phyloP scores from a whole-genome alignment of 2,329 filamentous ascomycete species.

The Chrysosporium keratinophilum region DNA sequence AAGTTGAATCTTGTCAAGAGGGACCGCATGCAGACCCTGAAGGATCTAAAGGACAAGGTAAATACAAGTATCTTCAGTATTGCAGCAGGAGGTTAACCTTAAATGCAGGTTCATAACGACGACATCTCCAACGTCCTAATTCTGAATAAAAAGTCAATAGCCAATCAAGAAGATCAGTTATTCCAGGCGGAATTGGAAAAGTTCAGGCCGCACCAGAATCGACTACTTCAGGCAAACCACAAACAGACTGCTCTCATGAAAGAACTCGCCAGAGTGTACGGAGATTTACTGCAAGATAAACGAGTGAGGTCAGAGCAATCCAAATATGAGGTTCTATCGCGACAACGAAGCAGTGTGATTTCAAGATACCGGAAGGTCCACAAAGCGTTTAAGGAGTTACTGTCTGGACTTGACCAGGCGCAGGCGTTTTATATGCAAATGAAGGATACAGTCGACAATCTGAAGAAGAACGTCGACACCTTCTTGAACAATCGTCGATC shows the following conservation, averaged over 20 bases:
- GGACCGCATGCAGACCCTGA: conserved; percentile 81
- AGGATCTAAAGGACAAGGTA: conserved; percentile 96
- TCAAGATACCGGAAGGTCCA: conserved; percentile 83
- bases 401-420: conserved; percentile 74
- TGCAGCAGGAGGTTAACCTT: neutral
- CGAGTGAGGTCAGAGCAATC: conserved; percentile 85
- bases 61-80: neutral
- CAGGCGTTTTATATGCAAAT: conserved; percentile 93
- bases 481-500: conserved; percentile 91
- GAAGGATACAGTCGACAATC: conserved; percentile 82
- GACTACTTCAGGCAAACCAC: conserved; percentile 84
- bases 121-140: conserved; percentile 97
- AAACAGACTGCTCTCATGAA: conserved; percentile 93
- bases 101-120: conserved; percentile 73
- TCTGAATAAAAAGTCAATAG: conserved; percentile 91
- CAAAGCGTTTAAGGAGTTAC: conserved; percentile 82
- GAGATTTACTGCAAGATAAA: conserved; percentile 82
- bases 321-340: conserved; percentile 82
- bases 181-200: conserved; percentile 98
- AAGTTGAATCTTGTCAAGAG: conserved; percentile 87
- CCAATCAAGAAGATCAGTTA: conserved; percentile 80
- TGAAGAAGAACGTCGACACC: conserved; percentile 90
- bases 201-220: conserved; percentile 83
- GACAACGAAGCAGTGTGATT: conserved; percentile 70
- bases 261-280: conserved; percentile 79